Base-by-base conservation (phyloP, 768 basidiomycete genomes). In the Termitomyces sp. region DNA sequence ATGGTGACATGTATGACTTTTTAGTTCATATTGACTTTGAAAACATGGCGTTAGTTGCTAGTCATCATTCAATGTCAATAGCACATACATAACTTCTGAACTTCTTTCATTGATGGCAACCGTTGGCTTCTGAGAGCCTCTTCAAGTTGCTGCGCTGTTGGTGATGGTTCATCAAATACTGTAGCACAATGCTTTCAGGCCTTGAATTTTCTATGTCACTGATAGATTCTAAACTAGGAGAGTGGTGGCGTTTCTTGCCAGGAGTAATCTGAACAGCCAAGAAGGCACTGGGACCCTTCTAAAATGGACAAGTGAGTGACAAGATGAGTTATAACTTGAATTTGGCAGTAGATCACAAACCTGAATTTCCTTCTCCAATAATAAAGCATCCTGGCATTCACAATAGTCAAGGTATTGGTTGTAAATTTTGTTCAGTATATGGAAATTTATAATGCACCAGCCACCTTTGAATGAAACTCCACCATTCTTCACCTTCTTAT, bases 371-470 rank as follows among this genome's bases (percentile, higher is more conserved):
- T 4, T 29, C 3, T 29, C 29, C 9, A 29, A 29, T 29, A 29
- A 29, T 29, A 31, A 23, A 16, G 25, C 41, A 23, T 39, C 41
- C 43, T 41, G 41, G 31, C 32, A 20, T 3, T 56, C 54, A 20
- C 27, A 36, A 39, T 40, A 23, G 12, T 23, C 38, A 18, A 50
- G 27, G 42, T 44, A 51, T n/a, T 35, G 16, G n/a, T 53, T 18
- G 27, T 50, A 48, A 22, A 58, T 25, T 1, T 38, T 11, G 32
- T 58, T 58, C 15, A 52, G 52, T 16, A 58, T 23, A 43, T 58
- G 52, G 31, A 58, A 44, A 22, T 53, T 32, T 31, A 57, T 50
- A 1, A 54, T 31, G 9, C 39, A 43, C 1, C 29, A 18, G n/a
- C 52, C 53, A 0, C 5, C 36, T 39, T 58, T 58, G 48, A 58